A percentile compares a stretch with the other conserved stretches of the same genome.
These are phyloP conservation scores for Singerocomus inundabilis DNA, from an alignment of 1,284 basidiomycete genomes.

Conservation along the genomic window DNA sequence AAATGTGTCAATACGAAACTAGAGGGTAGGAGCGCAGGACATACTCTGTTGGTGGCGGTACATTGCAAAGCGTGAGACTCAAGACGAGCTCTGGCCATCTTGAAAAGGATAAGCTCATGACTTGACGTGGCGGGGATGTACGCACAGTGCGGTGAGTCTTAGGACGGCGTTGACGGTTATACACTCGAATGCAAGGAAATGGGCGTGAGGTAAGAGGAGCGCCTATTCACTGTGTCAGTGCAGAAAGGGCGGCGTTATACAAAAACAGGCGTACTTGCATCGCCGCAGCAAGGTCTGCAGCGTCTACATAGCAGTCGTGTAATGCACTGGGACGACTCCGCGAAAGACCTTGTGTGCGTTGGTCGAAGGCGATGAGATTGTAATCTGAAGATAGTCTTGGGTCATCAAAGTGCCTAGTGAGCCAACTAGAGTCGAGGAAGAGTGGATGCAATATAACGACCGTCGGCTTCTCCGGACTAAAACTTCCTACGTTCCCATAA, in stretches of 20 bases:
- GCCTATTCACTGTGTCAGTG: conserved; percentile 37
- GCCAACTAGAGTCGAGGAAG: conserved; percentile 68
- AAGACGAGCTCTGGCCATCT: conserved; percentile 70
- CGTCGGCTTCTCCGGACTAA: conserved; percentile 61
- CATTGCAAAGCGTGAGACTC: conserved; percentile 66
- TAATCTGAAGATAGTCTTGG: conserved; percentile 53
- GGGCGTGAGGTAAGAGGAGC: conserved; percentile 61
- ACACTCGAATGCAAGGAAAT: conserved; percentile 65
- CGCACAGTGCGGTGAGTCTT: conserved; percentile 61
- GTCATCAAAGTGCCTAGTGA: conserved; percentile 64
- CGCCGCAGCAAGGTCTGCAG: conserved; percentile 68
- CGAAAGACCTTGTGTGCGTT: conserved; percentile 65
- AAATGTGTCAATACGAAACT: conserved; percentile 9
- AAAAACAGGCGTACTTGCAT: conserved; percentile 47
- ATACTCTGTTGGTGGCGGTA: conserved; percentile 66
- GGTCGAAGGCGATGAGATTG: conserved; percentile 74
- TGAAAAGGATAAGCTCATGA: conserved; percentile 27
- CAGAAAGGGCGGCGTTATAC: background rate
- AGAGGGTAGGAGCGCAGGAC: conserved; percentile 22
- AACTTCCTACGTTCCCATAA: conserved; percentile 56
- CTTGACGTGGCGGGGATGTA: conserved; percentile 9
- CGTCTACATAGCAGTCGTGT: conserved; percentile 72
- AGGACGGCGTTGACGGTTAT: conserved; percentile 52
- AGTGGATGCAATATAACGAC: conserved; percentile 65
- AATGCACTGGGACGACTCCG: conserved; percentile 48